Evolutionary conservation across 2,329 filamentous ascomycete species (phyloP).

Genomic region (Endoconidiophora laricicola): DNA sequence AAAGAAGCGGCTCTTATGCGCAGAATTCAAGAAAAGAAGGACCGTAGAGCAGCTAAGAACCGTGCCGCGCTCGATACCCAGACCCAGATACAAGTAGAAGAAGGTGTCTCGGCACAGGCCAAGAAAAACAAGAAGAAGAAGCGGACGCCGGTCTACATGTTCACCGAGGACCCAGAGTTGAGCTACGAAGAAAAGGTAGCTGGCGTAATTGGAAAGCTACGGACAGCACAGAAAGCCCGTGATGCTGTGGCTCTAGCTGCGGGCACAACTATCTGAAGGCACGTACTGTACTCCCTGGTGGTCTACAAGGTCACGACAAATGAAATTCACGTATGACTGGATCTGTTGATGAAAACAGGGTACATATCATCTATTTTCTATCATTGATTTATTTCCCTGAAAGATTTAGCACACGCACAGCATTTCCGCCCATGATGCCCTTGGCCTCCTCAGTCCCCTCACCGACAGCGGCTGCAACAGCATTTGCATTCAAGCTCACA

Average conservation of each 20-base stretch:
- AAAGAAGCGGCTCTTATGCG: conserved; percentile 15
- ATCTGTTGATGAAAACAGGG: not conserved
- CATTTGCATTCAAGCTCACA: conserved; percentile 35
- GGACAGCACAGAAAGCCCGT: conserved; percentile 22
- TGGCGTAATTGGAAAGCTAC: conserved; percentile 21
- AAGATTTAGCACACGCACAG: conserved; percentile 31
- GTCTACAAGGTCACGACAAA: not conserved
- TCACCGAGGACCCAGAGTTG: conserved; percentile 12
- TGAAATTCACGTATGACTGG: not conserved
- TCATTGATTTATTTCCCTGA: conserved; percentile 7
- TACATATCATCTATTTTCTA: not conserved
- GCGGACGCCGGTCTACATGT: conserved; percentile 11
- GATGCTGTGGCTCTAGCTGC: conserved; percentile 16
- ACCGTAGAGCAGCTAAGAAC: conserved; percentile 23
- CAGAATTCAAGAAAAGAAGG: conserved; percentile 15
- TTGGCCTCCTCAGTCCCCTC: conserved; percentile 28
- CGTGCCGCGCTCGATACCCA: conserved; percentile 8
- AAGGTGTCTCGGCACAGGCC: too few relatives aligned
- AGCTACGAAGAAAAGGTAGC: conserved; percentile 14
- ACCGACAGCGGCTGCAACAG: conserved; percentile 36
- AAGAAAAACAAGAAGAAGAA: conserved; percentile 10
- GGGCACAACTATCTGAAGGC: not conserved
- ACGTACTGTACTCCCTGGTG: not conserved
- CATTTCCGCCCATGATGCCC: conserved; percentile 44
- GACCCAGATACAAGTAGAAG: too few relatives aligned